Conservation (phyloP, 192 early-diverging fungal species). For the Phlyctochytrium arcticum region DNA sequence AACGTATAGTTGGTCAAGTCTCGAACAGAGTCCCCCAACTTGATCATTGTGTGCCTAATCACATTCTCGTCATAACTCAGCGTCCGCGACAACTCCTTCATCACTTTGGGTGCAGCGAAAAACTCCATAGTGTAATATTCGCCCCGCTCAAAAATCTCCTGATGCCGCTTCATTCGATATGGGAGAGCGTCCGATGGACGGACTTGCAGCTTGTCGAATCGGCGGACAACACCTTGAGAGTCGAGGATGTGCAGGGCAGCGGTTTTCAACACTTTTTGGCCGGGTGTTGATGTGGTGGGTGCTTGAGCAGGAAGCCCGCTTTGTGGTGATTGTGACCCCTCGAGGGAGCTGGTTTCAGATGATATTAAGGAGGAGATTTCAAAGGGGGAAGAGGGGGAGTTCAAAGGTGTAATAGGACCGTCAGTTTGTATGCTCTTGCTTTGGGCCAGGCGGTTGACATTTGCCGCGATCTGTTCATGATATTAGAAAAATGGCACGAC, state of each 20-base stretch:
- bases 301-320: neutral
- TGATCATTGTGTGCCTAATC: constrained; percentile 47
- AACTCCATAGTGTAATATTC: constrained; percentile 47
- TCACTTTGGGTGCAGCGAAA: constrained; percentile 30
- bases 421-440: too few relatives aligned
- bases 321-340: too few relatives aligned
- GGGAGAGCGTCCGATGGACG: constrained; percentile 47
- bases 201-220: constrained; percentile 67
- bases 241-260: constrained; percentile 77
- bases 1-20: constrained; percentile 19
- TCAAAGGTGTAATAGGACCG: too few relatives aligned
- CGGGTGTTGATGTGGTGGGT: neutral
- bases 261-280: constrained; percentile 58
- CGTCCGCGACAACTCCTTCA: constrained; percentile 28
- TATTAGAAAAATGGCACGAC: too few relatives aligned
- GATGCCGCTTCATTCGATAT: constrained; percentile 86
- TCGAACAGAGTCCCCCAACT: constrained; percentile 39
- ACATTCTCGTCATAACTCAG: constrained; percentile 43
- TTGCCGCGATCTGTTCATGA: too few relatives aligned
- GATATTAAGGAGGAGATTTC: too few relatives aligned
- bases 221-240: constrained; percentile 79
- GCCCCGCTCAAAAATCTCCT: constrained; percentile 49
- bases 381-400: too few relatives aligned
- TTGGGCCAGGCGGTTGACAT: too few relatives aligned
- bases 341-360: too few relatives aligned